phyloP scores from a whole-genome alignment of 352 stramenopile genomes.

The Globisporangium cystogenes region DNA sequence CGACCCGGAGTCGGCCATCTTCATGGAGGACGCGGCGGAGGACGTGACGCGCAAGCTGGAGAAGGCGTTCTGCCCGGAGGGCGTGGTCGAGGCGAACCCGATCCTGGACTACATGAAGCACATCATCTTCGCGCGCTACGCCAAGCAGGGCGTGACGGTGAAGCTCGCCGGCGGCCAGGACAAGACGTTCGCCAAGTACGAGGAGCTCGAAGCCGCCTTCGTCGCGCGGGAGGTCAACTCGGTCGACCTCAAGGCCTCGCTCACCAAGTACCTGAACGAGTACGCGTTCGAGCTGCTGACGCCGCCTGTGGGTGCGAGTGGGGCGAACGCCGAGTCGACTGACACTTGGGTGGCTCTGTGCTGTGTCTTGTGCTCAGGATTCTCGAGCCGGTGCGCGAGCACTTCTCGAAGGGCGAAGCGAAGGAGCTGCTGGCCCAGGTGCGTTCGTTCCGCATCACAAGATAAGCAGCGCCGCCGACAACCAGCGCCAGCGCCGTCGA shows the following conservation, averaged over 20 bases:
- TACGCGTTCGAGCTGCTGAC: conserved; percentile 34
- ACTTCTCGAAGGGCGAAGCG: conserved; percentile 94
- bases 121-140: conserved; percentile 92
- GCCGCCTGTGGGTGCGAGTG: neutral
- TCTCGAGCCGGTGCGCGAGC: conserved; percentile 94
- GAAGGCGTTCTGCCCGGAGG: conserved; percentile 96
- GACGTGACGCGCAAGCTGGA: conserved; percentile 97
- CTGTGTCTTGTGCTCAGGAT: conserved; percentile 44
- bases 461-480: conserved; percentile 37
- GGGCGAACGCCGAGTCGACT: too few relatives aligned
- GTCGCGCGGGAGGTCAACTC: conserved; percentile 86
- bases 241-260: conserved; percentile 91
- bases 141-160: conserved; percentile 36
- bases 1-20: conserved; percentile 97
- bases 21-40: conserved; percentile 97
- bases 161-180: conserved; percentile 39
- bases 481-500: neutral
- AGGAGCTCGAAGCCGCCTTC: conserved; percentile 91
- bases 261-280: conserved; percentile 91
- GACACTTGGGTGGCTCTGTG: neutral
- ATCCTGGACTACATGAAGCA: conserved; percentile 98
- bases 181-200: conserved; percentile 87
- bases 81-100: conserved; percentile 89
- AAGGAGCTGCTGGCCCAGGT: conserved; percentile 96
- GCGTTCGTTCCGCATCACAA: conserved; percentile 95